These are phyloP conservation scores for Ilyonectria destructans DNA, from an alignment of 2,329 filamentous ascomycete genomes.

Conservation along the genomic window DNA sequence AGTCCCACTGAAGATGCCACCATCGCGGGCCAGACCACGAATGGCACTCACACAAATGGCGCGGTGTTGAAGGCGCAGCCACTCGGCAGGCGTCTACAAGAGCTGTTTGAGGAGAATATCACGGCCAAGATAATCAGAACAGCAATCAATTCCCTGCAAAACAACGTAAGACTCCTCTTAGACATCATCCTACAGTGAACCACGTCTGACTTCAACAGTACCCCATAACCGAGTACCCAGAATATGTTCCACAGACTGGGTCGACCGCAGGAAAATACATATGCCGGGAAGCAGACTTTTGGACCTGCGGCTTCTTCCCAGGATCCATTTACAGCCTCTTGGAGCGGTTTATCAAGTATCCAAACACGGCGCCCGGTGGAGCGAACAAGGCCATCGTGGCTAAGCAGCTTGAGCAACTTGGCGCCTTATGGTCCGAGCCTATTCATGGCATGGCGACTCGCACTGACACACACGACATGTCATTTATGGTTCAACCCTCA, in stretches of 20 bases:
- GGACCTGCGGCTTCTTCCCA: conserved; percentile 60
- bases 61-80: background rate
- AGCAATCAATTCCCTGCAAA: conserved; percentile 28
- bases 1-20: background rate
- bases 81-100: background rate
- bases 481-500: conserved; percentile 68
- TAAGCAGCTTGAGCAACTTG: conserved; percentile 46
- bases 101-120: conserved; percentile 42
- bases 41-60: background rate
- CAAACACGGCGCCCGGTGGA: conserved; percentile 39
- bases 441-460: conserved; percentile 53
- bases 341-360: conserved; percentile 54
- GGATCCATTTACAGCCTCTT: conserved; percentile 55
- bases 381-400: conserved; percentile 19
- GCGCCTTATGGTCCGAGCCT: conserved; percentile 54
- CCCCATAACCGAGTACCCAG: conserved; percentile 40
- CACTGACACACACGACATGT: conserved; percentile 69
- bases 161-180: conserved; percentile 31
- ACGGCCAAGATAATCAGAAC: conserved; percentile 40
- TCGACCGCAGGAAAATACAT: conserved; percentile 38
- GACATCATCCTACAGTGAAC: accelerated
- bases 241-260: conserved; percentile 43
- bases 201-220: conserved; percentile 18
- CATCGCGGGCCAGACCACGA: background rate
- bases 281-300: conserved; percentile 47